These are phyloP conservation scores for Picea sitchensis DNA, from an alignment of 75 land plant species.

Conservation along the genomic window DNA sequence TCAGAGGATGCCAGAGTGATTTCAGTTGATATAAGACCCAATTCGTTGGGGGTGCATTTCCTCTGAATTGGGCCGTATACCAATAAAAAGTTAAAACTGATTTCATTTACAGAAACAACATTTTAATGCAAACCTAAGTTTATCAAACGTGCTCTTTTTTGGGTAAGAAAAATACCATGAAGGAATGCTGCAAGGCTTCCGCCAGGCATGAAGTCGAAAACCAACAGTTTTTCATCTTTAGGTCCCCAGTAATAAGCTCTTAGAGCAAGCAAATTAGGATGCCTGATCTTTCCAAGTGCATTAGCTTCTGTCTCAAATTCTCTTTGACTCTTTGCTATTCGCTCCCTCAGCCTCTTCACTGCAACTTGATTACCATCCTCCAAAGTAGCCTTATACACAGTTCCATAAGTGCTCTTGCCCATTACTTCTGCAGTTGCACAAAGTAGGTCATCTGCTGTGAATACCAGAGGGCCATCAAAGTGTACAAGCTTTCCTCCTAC, in stretches of 20 bases:
- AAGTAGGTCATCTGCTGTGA: conserved; percentile 84
- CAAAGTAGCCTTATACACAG: conserved; percentile 83
- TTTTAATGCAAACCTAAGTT: background rate
- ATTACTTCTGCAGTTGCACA: conserved; percentile 92
- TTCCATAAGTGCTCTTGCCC: conserved; percentile 93
- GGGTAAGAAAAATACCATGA: conserved; percentile 54
- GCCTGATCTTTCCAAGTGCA: conserved; percentile 66
- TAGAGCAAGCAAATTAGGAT: conserved; percentile 76
- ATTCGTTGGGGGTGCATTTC: no score
- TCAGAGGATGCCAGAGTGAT: background rate
- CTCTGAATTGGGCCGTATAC: no score
- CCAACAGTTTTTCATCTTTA: conserved; percentile 90
- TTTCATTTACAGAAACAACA: no score
- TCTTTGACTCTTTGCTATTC: conserved; percentile 64
- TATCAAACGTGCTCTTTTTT: background rate
- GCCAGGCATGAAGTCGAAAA: conserved; percentile 81
- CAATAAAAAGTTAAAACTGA: no score
- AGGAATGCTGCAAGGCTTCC: conserved; percentile 78
- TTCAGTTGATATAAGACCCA: no score
- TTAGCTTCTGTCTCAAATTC: conserved; percentile 82
- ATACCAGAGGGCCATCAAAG: conserved; percentile 72
- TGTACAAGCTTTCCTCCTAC: conserved; percentile 75
- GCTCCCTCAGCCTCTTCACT: conserved; percentile 85
- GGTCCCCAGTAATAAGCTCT: conserved; percentile 92
- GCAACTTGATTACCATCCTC: conserved; percentile 82